These are phyloP conservation scores for Hippophae tibetana DNA, from an alignment of 306 rosid species.

Conservation along the genomic window DNA sequence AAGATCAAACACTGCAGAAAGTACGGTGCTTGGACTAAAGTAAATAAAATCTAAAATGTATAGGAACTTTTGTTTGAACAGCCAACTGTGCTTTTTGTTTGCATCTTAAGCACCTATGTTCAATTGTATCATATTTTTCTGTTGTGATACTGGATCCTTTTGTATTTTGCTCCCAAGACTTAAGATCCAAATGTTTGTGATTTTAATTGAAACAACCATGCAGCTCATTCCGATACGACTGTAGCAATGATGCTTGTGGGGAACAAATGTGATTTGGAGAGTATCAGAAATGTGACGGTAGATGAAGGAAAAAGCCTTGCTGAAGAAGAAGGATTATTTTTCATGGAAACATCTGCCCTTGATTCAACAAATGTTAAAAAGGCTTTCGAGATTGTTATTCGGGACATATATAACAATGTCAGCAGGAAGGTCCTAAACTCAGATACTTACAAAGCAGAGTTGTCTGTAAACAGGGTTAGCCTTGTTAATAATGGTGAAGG, in stretches of 20 bases:
- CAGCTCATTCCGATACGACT: conserved; percentile 70
- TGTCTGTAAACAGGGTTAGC: conserved; percentile 61
- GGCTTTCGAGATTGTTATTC: conserved; percentile 59
- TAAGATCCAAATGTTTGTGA: background rate
- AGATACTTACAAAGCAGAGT: conserved; percentile 63
- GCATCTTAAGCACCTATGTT: too few species aligned
- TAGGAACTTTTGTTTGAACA: too few species aligned
- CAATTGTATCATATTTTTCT: background rate
- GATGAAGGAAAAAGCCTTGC: conserved; percentile 65
- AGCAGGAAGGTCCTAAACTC: conserved; percentile 71
- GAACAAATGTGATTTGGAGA: conserved; percentile 24
- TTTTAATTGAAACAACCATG: conserved; percentile 14
- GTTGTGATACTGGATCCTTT: background rate
- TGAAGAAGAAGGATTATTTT: conserved; percentile 61
- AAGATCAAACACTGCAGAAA: too few species aligned
- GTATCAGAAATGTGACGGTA: conserved; percentile 43
- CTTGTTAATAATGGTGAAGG: conserved; percentile 42
- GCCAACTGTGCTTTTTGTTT: background rate
- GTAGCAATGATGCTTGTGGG: conserved; percentile 58
- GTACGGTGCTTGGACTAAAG: too few species aligned
- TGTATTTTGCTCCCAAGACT: background rate
- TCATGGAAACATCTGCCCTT: conserved; percentile 70
- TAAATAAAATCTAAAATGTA: too few species aligned
- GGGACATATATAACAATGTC: conserved; percentile 64
- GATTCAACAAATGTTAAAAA: conserved; percentile 57